Evolutionary conservation across 768 basidiomycete genomes (phyloP).

Genomic region (Suillus clintonianus): DNA sequence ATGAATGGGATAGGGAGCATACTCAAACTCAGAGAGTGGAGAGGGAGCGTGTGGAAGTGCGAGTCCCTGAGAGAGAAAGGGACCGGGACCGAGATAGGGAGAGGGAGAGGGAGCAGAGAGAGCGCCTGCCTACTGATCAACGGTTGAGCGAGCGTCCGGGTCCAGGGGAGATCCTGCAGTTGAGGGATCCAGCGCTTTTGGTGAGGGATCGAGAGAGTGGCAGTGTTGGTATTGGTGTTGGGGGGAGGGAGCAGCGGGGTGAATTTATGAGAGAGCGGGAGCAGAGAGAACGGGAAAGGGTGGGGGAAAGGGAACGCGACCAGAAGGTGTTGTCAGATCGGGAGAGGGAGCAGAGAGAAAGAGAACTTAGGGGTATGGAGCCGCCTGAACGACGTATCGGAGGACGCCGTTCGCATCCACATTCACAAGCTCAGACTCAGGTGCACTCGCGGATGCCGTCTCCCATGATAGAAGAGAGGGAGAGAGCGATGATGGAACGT

Average conservation of each 20-base stretch:
- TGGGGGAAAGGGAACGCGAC: slow-evolving; percentile 31
- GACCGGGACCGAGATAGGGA: slow-evolving; percentile 8
- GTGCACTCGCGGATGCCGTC: neutral
- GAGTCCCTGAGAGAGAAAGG: slow-evolving; percentile 2
- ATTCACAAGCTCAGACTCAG: neutral
- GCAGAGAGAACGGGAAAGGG: slow-evolving; percentile 26
- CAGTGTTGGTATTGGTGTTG: neutral
- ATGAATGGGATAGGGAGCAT: slow-evolving; percentile 30
- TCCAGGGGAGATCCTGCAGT: slow-evolving; percentile 5
- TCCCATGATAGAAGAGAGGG: slow-evolving; percentile 19
- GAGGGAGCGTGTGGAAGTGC: slow-evolving; percentile 18
- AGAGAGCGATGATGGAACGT: slow-evolving; percentile 19
- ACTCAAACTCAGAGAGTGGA: slow-evolving; percentile 14
- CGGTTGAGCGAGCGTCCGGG: slow-evolving; percentile 8
- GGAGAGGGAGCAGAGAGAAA: slow-evolving; percentile 22
- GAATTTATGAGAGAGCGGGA: slow-evolving; percentile 37
- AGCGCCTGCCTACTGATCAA: slow-evolving; percentile 23
- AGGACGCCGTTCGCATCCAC: neutral
- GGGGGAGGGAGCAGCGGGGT: slow-evolving; percentile 29
- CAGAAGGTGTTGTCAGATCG: slow-evolving; percentile 25
- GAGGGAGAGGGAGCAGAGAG: slow-evolving; percentile 15
- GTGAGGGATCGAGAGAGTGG: neutral
- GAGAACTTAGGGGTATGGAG: slow-evolving; percentile 5
- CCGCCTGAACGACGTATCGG: neutral
- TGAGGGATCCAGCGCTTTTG: slow-evolving; percentile 1